Base-by-base conservation (phyloP, 352 stramenopile genomes). In the Pythium phragmitis region DNA sequence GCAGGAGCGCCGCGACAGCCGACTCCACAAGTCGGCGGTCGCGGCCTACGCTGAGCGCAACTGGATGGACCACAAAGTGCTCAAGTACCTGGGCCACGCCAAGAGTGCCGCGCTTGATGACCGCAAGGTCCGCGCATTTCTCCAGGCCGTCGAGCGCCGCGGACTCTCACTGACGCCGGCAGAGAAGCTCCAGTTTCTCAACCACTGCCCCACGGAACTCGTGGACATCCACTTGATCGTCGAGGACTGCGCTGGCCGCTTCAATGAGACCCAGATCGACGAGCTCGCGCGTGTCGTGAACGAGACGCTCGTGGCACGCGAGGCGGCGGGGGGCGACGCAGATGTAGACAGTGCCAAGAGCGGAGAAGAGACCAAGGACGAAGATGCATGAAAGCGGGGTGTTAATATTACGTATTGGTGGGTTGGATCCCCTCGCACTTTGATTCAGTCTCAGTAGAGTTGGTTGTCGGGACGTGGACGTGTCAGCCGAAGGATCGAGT, bases 31-130 rank as follows among this genome's bases (percentile, higher is more conserved):
- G 69, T 82, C 81, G 7, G 82, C 80, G 21, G 88, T 76, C 57
- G 78, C 84, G 45, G 79, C 82, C 57, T 92, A 94, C 63, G 84
- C 86, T 8, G 86, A 94, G 70, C 80, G 86, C 74, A 92, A 92
- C 74, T 94, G 86, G 86, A 91, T 94, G 80, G 84, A 94, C 79
- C 85, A 92, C 75, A 94, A 94, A 69, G 80, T 94, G 70, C 79
- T 92, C 76, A 94, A 92, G 71, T 92, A 90, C 71, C 74, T 94
- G 26, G 82, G 78, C 36, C 82, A 93, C 67, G 87, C 81, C 52
- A 68, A 77, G 61, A 79, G 79, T 71, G 77, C 79, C 30, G 70
- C 67, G 26, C 66, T 94, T 21, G 79, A 69, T 53, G 56, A 75
- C 46, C 72, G 66, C 53, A 73, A 75, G 52, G 79, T 89, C 52